These are phyloP conservation scores for Penicillium crystallinum DNA, from an alignment of 495 filamentous ascomycete genomes.

Conservation along the genomic window DNA sequence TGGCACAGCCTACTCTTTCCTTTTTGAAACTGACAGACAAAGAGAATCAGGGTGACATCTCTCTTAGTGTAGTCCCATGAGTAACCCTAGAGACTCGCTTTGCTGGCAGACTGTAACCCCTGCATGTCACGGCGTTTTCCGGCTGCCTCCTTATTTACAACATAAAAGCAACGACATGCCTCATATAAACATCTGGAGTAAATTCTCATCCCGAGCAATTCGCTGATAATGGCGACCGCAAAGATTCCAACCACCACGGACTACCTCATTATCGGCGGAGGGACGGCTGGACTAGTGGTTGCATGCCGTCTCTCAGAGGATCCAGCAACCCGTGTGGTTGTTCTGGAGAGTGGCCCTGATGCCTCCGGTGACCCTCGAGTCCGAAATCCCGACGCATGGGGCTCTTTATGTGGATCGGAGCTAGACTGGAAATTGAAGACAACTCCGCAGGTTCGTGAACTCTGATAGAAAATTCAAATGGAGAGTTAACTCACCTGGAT, in stretches of 20 bases:
- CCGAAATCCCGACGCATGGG: constrained; percentile 36
- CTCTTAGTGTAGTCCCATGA: background rate
- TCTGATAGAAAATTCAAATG: background rate
- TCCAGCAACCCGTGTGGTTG: constrained; percentile 34
- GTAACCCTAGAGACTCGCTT: background rate
- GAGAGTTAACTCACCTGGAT: background rate
- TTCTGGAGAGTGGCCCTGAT: constrained; percentile 51
- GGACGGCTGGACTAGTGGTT: constrained; percentile 45
- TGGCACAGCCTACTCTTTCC: background rate
- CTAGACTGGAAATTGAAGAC: constrained; percentile 53
- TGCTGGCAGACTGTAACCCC: no score
- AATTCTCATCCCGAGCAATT: no score
- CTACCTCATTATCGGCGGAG: constrained; percentile 39
- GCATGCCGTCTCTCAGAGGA: constrained; percentile 46
- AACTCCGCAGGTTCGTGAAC: constrained; percentile 38
- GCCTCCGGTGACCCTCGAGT: constrained; percentile 37
- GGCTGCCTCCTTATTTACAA: no score
- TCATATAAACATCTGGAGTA: background rate
- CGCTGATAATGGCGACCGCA: background rate
- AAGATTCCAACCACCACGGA: constrained; percentile 15
- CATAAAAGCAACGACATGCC: background rate
- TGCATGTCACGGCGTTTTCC: no score
- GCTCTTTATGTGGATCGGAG: constrained; percentile 35
- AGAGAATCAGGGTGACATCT: background rate
- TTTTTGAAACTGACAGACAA: background rate